Base-by-base conservation (phyloP, 257 asterid genomes). In the Solanum gandarillasii region DNA sequence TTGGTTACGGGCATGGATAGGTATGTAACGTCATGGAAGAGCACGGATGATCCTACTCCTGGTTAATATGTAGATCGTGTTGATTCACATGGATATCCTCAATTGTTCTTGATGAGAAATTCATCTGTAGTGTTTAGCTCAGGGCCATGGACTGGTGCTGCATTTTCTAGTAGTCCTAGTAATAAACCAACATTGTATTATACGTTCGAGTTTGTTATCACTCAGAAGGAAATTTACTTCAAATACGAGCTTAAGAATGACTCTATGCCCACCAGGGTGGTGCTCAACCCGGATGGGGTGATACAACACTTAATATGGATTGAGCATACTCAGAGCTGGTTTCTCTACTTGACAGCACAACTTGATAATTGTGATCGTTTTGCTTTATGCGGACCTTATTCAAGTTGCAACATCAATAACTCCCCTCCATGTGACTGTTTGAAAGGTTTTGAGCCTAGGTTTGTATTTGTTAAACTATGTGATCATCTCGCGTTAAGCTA, bases 351-450 rank as follows among this genome's bases (percentile, higher is more conserved):
- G 21, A 36, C 85, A 21, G 12, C 48, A 46, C 93, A 90, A 7
- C n/a, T 10, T 2, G 93, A 92, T 86, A 35, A 34, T 10, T 92
- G 94, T 27, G 92, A 88, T 65, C 43, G 1, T 7, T 92, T 90
- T 29, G 84, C 62, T 34, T 23, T 6, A 14, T 91, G 93, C 68
- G 95, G 95, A 4, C 74, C 83, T 0, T 67, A 91, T 60, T 89
- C 90, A 10, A 60, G 7, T 67, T 90, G 92, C 83, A 31, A 5
- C 27, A 73, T 41, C 89, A 67, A 67, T 12, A 38, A 67, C 39
- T 39, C 87, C 20, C 87, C 87, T 85, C 81, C 87, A 2, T 85
- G 93, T 52, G 86, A 87, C 48, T 90, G 93, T 52, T n/a, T 89
- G 55, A 70, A 75, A 60, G 90, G 85, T 31, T 91, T 88, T 65